Evolutionary conservation across 495 filamentous ascomycete genomes (phyloP), one percentile per base, ranked within the genome.

Genomic region (Penicillium parvum): DNA sequence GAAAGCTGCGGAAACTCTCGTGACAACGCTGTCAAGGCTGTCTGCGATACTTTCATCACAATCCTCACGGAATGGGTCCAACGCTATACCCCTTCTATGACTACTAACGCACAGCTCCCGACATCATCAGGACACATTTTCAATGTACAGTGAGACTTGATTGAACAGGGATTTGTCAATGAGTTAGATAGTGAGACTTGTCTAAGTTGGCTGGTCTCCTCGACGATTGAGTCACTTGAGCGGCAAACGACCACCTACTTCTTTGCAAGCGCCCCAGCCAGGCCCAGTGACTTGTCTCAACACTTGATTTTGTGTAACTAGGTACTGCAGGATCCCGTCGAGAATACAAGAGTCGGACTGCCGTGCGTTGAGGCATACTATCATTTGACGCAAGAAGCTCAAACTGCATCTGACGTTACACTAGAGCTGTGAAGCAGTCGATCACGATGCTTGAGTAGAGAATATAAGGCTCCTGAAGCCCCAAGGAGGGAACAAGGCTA

Each of bases 61-160:
- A 65, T 86, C 32, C 45, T 72, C 41, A 63, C 63, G 22, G 74
- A 83, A 61, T 86, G 82, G 83, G 77, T 85, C 32, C 50, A 58
- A 36, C 58, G 53, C 10, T 72, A 63, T 40, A 58, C 68, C 11
- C 66, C 70, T 21, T 61, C 55, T 2, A 69, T 73, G 63, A 64
- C 62, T 3, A 59, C 55, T 23, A 64, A 52, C 43, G 50, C 64
- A 29, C 50, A 64, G 40, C 55, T 71, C 14, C 55, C 53, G 0
- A 71, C 69, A 8, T 73, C 69, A 11, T 73, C 69, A 11, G 65
- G 66, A 5, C 50, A 66, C 49, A 33, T 68, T 30, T 48, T 68
- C 39, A 44, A 59, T 42, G 32, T 65, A 25, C 47, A 56, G 36
- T 56, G 37, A 49, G 15, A 29, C 21, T 12, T n/a, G 11, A 14